Conservation (phyloP, 176 grass and related monocot genomes). For the Carex littledalei region DNA sequence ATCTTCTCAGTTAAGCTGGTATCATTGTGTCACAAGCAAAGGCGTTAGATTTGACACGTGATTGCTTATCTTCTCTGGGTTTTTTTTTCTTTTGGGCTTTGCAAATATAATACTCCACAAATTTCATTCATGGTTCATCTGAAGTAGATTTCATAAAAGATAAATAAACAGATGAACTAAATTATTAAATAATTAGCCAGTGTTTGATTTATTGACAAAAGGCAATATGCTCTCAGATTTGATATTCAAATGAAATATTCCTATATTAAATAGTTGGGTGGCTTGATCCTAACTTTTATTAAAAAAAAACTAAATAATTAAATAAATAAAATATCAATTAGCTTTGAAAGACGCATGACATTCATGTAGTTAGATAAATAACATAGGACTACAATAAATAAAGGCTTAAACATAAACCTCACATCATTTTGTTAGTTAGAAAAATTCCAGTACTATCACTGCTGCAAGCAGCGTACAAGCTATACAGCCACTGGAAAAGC, state of each 20-base stretch:
- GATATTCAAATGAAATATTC: no score
- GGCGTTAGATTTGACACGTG: not conserved
- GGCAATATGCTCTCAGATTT: no score
- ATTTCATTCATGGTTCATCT: not conserved
- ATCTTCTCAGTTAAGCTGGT: not conserved
- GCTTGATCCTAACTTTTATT: no score
- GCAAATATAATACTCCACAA: not conserved
- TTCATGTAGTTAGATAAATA: not conserved
- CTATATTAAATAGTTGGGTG: no score
- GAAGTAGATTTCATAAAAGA: not conserved
- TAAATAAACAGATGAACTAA: not conserved
- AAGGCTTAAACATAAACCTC: not conserved
- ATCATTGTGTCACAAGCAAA: not conserved
- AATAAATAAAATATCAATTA: not conserved
- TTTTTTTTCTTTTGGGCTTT: not conserved
- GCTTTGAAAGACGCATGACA: not conserved
- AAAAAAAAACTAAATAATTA: not conserved
- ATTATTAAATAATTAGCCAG: not conserved
- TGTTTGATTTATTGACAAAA: no score
- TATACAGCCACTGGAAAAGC: not conserved
- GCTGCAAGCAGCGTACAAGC: not conserved
- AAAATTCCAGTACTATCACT: not conserved
- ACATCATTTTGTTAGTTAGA: not conserved
- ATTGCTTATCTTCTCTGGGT: not conserved
- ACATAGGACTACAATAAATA: not conserved